Conservation (phyloP, 495 filamentous ascomycete genomes). For the Articulospora tetracladia region DNA sequence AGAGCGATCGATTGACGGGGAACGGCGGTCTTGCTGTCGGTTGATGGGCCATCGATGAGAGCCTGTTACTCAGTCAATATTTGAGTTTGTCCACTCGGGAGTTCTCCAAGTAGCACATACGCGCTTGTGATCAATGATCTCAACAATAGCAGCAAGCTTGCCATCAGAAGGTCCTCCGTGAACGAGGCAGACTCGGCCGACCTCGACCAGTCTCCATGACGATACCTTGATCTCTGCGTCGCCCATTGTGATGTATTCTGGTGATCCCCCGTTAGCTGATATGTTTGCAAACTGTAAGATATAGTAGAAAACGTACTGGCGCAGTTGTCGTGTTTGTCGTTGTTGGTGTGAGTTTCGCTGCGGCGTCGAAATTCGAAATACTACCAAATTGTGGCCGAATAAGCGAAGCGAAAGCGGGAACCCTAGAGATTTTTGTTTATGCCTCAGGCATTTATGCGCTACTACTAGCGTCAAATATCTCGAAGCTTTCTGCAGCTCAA, state of each 20-base stretch:
- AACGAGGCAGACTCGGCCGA: conserved; percentile 92
- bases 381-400: conserved; percentile 1
- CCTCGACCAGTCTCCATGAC: conserved; percentile 89
- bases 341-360: conserved; percentile 8
- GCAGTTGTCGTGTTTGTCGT: conserved; percentile 23
- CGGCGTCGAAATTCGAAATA: conserved; percentile 9
- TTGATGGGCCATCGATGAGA: conserved; percentile 88
- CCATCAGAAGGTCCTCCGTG: conserved; percentile 71
- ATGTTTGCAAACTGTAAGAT: neutral
- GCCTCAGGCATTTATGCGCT: conserved; percentile 13
- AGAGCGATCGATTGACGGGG: conserved; percentile 81
- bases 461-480: conserved; percentile 10
- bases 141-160: conserved; percentile 88
- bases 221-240: conserved; percentile 64
- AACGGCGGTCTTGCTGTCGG: conserved; percentile 67
- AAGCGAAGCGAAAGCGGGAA: conserved; percentile 7
- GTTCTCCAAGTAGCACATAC: conserved; percentile 59
- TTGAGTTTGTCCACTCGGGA: neutral
- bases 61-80: conserved; percentile 51
- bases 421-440: conserved; percentile 5
- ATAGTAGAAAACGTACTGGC: conserved; percentile 23
- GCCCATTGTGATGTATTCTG: conserved; percentile 43
- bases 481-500: conserved; percentile 5
- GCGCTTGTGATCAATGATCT: conserved; percentile 99
- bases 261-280: conserved; percentile 15